phyloP scores from a whole-genome alignment of 148 eudicot genomes.

The Salicornia ramosissima region DNA sequence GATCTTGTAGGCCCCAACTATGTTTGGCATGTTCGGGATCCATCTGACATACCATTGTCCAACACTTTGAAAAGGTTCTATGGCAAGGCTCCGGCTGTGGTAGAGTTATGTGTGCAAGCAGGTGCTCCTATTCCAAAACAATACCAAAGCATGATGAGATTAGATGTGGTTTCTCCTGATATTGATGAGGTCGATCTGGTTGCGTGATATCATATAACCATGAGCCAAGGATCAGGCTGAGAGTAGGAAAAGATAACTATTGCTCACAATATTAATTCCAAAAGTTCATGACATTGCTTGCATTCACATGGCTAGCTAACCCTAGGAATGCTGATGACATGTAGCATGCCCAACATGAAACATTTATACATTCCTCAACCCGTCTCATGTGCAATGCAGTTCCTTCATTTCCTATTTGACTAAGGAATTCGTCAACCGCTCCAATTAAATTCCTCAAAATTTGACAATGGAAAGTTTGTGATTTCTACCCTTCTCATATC shows the following conservation, averaged over 20 bases:
- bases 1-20: constrained; percentile 64
- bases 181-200: constrained; percentile 70
- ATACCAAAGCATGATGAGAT: constrained; percentile 58
- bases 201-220: constrained; percentile 16
- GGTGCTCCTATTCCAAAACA: constrained; percentile 55
- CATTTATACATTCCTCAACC: not conserved
- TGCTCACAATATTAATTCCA: not conserved
- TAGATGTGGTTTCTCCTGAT: constrained; percentile 65
- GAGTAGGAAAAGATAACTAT: not conserved
- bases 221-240: not conserved
- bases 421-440: not conserved
- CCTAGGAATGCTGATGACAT: not conserved
- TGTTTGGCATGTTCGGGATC: constrained; percentile 58
- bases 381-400: not conserved
- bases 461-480: no score
- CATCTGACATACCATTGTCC: constrained; percentile 35
- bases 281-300: not conserved
- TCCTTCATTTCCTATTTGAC: not conserved
- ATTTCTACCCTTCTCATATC: not conserved
- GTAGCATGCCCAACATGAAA: not conserved
- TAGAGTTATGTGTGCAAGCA: constrained; percentile 61
- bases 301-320: not conserved
- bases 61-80: constrained; percentile 48
- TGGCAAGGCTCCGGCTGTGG: constrained; percentile 66
- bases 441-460: no score